phyloP scores from a whole-genome alignment of 441 rosid genomes.

The Viola pubescens region DNA sequence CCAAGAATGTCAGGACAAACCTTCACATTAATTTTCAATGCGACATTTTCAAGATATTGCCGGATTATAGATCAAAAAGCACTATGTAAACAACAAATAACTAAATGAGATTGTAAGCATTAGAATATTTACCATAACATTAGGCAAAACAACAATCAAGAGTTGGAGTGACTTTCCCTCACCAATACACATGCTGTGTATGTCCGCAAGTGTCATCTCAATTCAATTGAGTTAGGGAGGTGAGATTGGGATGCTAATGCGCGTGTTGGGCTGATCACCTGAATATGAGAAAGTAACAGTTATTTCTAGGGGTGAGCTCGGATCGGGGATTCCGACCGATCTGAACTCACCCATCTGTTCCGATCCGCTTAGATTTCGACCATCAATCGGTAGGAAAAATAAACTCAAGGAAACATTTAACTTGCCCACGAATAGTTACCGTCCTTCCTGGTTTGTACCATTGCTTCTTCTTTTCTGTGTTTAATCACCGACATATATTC shows the following conservation, averaged over 20 bases:
- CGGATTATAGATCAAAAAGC: not conserved
- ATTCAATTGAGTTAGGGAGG: not conserved
- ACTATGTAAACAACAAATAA: not conserved
- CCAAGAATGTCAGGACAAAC: not conserved
- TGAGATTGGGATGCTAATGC: not conserved
- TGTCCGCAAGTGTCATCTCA: not conserved
- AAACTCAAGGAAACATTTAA: too few species aligned
- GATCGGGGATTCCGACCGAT: too few species aligned
- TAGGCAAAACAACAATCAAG: not conserved
- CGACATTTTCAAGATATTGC: not conserved
- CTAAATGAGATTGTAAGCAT: not conserved
- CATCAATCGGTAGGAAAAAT: too few species aligned
- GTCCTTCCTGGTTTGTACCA: not conserved
- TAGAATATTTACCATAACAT: not conserved
- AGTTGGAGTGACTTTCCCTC: not conserved
- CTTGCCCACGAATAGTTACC: too few species aligned
- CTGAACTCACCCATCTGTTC: too few species aligned
- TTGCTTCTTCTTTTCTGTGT: not conserved
- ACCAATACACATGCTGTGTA: not conserved
- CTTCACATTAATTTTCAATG: constrained; percentile 1
- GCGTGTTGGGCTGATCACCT: not conserved
- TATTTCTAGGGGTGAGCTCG: too few species aligned
- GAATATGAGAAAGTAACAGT: not conserved
- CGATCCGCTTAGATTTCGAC: too few species aligned
- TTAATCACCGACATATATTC: not conserved